Conservation (phyloP, 306 rosid genomes). For the Coriaria nepalensis region DNA sequence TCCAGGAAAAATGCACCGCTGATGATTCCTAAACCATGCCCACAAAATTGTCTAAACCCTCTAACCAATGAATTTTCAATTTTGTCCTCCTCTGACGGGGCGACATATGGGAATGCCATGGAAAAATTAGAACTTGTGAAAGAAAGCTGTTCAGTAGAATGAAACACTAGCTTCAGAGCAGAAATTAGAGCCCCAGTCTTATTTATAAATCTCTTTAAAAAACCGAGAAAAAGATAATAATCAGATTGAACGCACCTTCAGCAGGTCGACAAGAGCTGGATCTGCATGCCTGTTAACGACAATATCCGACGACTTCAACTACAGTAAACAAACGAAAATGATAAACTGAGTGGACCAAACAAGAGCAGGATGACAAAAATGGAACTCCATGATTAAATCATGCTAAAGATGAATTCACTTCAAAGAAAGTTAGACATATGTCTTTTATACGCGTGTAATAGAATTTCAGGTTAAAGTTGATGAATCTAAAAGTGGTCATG, state of each 20-base stretch:
- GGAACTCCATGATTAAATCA: too few relatives aligned
- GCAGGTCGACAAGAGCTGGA: constrained; percentile 50
- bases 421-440: not conserved
- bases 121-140: constrained; percentile 69
- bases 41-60: constrained; percentile 71
- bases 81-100: constrained; percentile 49
- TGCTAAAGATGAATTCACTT: not conserved
- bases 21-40: constrained; percentile 38
- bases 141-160: constrained; percentile 40
- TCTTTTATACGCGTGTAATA: too few relatives aligned
- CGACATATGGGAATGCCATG: constrained; percentile 82
- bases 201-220: not conserved
- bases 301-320: constrained; percentile 75
- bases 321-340: constrained; percentile 20
- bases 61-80: constrained; percentile 50
- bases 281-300: constrained; percentile 33
- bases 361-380: too few relatives aligned
- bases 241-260: constrained; percentile 42
- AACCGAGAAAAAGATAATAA: not conserved
- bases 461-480: too few relatives aligned
- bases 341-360: too few relatives aligned
- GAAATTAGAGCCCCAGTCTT: not conserved
- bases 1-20: constrained; percentile 35
- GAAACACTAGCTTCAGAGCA: constrained; percentile 15
- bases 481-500: too few relatives aligned